These are phyloP conservation scores for Acer negundo DNA, from an alignment of 345 rosid species.

Conservation along the genomic window DNA sequence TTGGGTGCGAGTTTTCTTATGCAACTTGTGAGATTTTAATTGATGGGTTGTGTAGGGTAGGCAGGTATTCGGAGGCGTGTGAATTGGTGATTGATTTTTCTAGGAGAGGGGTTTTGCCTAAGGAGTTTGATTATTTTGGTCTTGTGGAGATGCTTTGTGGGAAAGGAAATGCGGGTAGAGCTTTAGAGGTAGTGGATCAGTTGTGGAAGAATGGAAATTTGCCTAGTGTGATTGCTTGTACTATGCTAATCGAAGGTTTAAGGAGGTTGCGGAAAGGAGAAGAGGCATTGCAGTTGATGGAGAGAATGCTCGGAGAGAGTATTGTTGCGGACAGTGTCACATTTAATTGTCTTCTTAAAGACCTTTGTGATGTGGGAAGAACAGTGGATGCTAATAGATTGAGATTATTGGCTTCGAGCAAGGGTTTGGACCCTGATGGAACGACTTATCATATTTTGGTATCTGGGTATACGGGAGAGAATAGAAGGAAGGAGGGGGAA, in stretches of 20 bases:
- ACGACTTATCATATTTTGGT: slow-evolving; percentile 59
- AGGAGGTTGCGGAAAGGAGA: slow-evolving; percentile 54
- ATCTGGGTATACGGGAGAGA: slow-evolving; percentile 58
- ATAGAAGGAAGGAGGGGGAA: slow-evolving; percentile 63
- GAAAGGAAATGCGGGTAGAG: slow-evolving; percentile 46
- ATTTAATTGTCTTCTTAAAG: slow-evolving; percentile 69
- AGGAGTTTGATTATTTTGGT: slow-evolving; percentile 53
- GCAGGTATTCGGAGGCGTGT: slow-evolving; percentile 47
- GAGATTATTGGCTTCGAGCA: slow-evolving; percentile 61
- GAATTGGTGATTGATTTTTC: slow-evolving; percentile 64
- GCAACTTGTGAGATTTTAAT: slow-evolving; percentile 86
- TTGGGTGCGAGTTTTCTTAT: slow-evolving; percentile 55
- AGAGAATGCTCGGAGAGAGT: slow-evolving; percentile 60
- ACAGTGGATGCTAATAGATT: slow-evolving; percentile 57
- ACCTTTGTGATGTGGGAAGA: slow-evolving; percentile 63
- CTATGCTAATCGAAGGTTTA: slow-evolving; percentile 77
- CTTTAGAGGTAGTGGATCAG: slow-evolving; percentile 55
- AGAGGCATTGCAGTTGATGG: slow-evolving; percentile 55
- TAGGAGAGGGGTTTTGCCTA: slow-evolving; percentile 57
- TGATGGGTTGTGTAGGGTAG: slow-evolving; percentile 68
- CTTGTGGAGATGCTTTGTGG: slow-evolving; percentile 64
- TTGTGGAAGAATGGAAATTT: slow-evolving; percentile 60
- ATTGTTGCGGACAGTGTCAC: slow-evolving; percentile 74
- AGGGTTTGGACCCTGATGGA: slow-evolving; percentile 65
- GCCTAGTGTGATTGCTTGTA: slow-evolving; percentile 73